phyloP scores from a whole-genome alignment of 108 stramenopile genomes.

The Chaetoceros tenuissimus region DNA sequence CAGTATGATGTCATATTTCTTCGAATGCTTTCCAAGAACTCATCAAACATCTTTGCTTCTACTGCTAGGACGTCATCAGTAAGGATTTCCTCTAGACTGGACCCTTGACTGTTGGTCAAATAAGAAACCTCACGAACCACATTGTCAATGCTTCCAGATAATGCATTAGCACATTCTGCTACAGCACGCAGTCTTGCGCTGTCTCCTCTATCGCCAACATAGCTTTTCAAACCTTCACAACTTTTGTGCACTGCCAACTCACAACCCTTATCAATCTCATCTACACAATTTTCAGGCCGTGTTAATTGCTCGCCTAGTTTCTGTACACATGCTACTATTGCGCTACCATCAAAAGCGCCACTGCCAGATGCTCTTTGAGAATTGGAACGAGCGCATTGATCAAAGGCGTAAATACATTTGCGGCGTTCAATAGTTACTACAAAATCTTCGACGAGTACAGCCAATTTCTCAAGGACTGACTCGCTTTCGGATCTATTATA shows the following conservation, averaged over 20 bases:
- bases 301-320: conserved; percentile 73
- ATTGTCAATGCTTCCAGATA: conserved; percentile 55
- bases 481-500: neutral
- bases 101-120: conserved; percentile 47
- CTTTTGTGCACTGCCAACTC: conserved; percentile 70
- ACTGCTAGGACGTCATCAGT: conserved; percentile 59
- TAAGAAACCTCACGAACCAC: conserved; percentile 67
- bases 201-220: conserved; percentile 78
- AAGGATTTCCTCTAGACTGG: conserved; percentile 64
- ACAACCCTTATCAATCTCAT: conserved; percentile 80
- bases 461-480: conserved; percentile 58
- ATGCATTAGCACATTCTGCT: conserved; percentile 78
- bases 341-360: conserved; percentile 76
- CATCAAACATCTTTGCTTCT: conserved; percentile 81
- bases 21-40: conserved; percentile 68
- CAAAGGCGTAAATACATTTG: conserved; percentile 83
- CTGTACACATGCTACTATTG: conserved; percentile 54
- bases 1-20: conserved; percentile 44
- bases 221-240: conserved; percentile 76
- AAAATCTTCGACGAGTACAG: conserved; percentile 51
- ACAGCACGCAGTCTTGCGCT: conserved; percentile 75
- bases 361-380: conserved; percentile 69
- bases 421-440: conserved; percentile 73
- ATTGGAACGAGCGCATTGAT: conserved; percentile 70
- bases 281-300: conserved; percentile 62